Conservation (phyloP, 2,329 filamentous ascomycete species). For the Colletotrichum scovillei region DNA sequence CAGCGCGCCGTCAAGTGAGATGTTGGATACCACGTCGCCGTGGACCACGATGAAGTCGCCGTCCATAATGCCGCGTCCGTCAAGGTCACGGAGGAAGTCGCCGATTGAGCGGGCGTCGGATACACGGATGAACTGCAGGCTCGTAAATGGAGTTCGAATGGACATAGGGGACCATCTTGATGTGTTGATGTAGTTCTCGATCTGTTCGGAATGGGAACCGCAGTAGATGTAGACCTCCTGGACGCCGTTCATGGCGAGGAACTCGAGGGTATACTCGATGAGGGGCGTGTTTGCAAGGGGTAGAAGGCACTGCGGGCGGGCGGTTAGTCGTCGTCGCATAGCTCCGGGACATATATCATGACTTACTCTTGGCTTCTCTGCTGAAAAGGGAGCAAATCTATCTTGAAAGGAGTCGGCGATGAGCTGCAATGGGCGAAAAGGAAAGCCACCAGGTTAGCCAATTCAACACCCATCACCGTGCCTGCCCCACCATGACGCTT, state of each 20-base stretch:
- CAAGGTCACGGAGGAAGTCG: conserved; percentile 93
- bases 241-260: conserved; percentile 94
- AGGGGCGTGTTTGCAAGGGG: conserved; percentile 93
- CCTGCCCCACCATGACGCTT: conserved; percentile 42
- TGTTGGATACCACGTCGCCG: conserved; percentile 91
- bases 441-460: conserved; percentile 18
- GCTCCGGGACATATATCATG: not conserved
- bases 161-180: conserved; percentile 77
- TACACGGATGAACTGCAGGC: conserved; percentile 86
- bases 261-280: conserved; percentile 98
- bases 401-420: conserved; percentile 96
- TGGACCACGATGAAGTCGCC: conserved; percentile 94
- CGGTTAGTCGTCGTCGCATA: conserved; percentile 35
- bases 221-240: conserved; percentile 94
- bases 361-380: conserved; percentile 86
- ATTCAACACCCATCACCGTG: conserved; percentile 14
- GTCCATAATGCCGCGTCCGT: conserved; percentile 84
- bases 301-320: conserved; percentile 78
- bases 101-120: conserved; percentile 86
- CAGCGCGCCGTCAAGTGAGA: conserved; percentile 84
- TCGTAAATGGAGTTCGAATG: conserved; percentile 74
- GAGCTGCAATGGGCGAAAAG: conserved; percentile 64
- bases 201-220: conserved; percentile 84
- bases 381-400: conserved; percentile 87
- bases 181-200: conserved; percentile 85